phyloP scores from a whole-genome alignment of 768 basidiomycete genomes.

The Candolleomyces efflorescens region DNA sequence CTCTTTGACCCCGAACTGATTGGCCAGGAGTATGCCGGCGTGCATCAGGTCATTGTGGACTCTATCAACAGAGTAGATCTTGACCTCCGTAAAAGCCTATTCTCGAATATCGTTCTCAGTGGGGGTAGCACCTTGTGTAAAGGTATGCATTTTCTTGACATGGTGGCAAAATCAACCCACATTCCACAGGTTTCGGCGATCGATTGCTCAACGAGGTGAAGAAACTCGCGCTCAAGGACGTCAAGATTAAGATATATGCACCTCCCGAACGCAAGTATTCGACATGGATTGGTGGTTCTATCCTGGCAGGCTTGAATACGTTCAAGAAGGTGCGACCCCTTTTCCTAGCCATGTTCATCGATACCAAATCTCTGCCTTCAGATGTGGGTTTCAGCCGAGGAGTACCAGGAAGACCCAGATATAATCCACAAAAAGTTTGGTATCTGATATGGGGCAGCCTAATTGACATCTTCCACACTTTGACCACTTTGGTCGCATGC shows the following conservation, averaged over 20 bases:
- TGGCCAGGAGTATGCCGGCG: slow-evolving; percentile 94
- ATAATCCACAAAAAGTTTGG: slow-evolving; percentile 96
- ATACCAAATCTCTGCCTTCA: slow-evolving; percentile 23
- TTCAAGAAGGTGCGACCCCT: slow-evolving; percentile 81
- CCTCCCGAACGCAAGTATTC: slow-evolving; percentile 99
- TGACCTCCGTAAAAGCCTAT: slow-evolving; percentile 91
- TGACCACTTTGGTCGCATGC: slow-evolving; percentile 9
- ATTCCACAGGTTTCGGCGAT: slow-evolving; percentile 79
- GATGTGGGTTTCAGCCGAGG: slow-evolving; percentile 99
- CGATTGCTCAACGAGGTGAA: slow-evolving; percentile 95
- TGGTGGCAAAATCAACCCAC: slow-evolving; percentile 3
- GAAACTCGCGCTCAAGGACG: slow-evolving; percentile 90
- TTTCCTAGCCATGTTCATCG: slow-evolving; percentile 9
- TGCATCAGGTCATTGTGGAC: slow-evolving; percentile 98
- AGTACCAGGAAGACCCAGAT: slow-evolving; percentile 98
- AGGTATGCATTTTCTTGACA: slow-evolving; percentile 47
- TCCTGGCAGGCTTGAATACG: slow-evolving; percentile 90
- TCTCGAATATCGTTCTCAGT: slow-evolving; percentile 94
- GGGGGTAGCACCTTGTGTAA: slow-evolving; percentile 95
- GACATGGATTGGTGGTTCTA: slow-evolving; percentile 96
- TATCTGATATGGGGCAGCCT: slow-evolving; percentile 42
- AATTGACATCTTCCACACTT: slow-evolving; percentile 4
- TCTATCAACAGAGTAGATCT: slow-evolving; percentile 95
- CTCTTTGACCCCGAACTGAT: slow-evolving; percentile 97
- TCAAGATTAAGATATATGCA: slow-evolving; percentile 98